Conservation (phyloP, 805 yeast genomes). For the Candida michaelii region DNA sequence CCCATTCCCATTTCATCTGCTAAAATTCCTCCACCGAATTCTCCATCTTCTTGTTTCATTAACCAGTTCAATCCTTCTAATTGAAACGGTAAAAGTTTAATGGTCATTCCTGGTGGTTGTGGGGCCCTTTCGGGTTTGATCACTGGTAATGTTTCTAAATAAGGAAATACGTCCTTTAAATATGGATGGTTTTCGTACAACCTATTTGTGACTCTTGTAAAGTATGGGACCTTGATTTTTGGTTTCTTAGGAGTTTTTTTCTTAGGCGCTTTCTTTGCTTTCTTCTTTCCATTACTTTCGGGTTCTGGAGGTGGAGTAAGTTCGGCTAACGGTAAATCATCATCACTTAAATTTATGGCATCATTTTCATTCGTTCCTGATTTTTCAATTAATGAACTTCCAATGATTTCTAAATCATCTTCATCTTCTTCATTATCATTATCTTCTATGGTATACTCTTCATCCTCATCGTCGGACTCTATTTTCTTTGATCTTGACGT, state of each 20-base stretch:
- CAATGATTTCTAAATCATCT: slow-evolving; percentile 37
- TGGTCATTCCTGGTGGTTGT: slow-evolving; percentile 79
- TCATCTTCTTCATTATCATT: slow-evolving; percentile 34
- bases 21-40: slow-evolving; percentile 83
- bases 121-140: slow-evolving; percentile 55
- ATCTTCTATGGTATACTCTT: slow-evolving; percentile 18
- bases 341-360: slow-evolving; percentile 8
- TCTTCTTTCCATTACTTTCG: slow-evolving; percentile 2
- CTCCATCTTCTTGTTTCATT: slow-evolving; percentile 71
- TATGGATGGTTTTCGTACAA: slow-evolving; percentile 79
- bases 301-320: slow-evolving; percentile 14
- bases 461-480: slow-evolving; percentile 15
- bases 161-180: slow-evolving; percentile 67
- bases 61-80: slow-evolving; percentile 93
- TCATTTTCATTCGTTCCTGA: slow-evolving; percentile 18
- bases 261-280: slow-evolving; percentile 24
- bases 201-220: slow-evolving; percentile 65
- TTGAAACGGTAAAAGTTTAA: slow-evolving; percentile 83
- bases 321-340: slow-evolving; percentile 22
- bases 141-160: slow-evolving; percentile 47
- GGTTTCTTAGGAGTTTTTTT: slow-evolving; percentile 31
- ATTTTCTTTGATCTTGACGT: slow-evolving; percentile 12
- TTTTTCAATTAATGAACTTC: slow-evolving; percentile 15
- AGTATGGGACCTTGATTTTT: slow-evolving; percentile 63
- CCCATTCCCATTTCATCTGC: slow-evolving; percentile 99